A percentile compares a stretch with the other conserved stretches of the same genome.
These are phyloP conservation scores for Geranium brycei DNA, from an alignment of 345 rosid genomes.

Conservation along the genomic window DNA sequence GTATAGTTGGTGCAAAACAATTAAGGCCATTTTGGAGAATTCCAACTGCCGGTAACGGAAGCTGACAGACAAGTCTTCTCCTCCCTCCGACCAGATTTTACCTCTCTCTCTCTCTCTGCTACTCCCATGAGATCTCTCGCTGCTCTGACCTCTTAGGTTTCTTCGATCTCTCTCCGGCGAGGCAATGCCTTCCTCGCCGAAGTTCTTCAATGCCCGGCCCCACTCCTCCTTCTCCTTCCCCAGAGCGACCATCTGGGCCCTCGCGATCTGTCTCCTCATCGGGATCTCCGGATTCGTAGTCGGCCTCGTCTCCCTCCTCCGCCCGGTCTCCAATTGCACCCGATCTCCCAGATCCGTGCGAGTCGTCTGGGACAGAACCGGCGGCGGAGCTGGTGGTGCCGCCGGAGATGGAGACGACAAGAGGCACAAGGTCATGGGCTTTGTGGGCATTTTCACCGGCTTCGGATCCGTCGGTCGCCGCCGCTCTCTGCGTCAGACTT, in stretches of 20 bases:
- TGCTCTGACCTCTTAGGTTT: background rate
- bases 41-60: background rate
- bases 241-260: conserved; percentile 36
- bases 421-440: conserved; percentile 75
- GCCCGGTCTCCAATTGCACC: conserved; percentile 17
- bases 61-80: background rate
- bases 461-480: conserved; percentile 57
- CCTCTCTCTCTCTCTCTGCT: background rate
- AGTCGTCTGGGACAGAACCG: conserved; percentile 46
- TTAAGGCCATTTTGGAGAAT: background rate
- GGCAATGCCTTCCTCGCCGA: conserved; percentile 66
- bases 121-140: background rate
- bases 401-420: conserved; percentile 13
- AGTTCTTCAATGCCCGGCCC: conserved; percentile 39
- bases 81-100: background rate
- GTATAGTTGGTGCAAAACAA: too few species aligned
- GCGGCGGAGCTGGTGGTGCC: conserved; percentile 1
- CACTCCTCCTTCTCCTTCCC: conserved; percentile 19
- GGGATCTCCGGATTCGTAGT: conserved; percentile 57
- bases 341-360: conserved; percentile 39
- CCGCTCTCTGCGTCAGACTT: conserved; percentile 61
- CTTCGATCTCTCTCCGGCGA: background rate
- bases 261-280: conserved; percentile 33
- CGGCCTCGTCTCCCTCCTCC: conserved; percentile 35
- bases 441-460: conserved; percentile 87